A percentile compares a stretch with the other conserved stretches of the same genome.
These are phyloP conservation scores for Lactarius psammicola DNA, from an alignment of 768 basidiomycete genomes.

Conservation along the genomic window DNA sequence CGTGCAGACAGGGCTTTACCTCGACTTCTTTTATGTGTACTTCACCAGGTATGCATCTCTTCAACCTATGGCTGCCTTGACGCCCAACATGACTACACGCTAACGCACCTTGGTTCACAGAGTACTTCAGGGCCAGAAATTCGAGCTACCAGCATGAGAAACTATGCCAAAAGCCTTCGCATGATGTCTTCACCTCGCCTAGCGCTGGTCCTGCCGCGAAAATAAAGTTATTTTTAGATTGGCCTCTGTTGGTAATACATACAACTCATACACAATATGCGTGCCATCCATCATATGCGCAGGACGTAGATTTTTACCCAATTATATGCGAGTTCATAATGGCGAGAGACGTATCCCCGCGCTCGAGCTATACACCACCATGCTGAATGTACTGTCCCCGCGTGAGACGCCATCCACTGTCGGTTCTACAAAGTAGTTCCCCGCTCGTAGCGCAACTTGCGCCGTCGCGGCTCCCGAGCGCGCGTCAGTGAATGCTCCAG, in stretches of 20 bases:
- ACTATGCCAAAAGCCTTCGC: neutral
- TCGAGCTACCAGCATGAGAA: constrained; percentile 87
- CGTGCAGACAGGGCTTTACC: constrained; percentile 93
- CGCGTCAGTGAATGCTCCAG: constrained; percentile 77
- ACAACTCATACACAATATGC: constrained; percentile 3
- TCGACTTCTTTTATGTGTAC: constrained; percentile 98
- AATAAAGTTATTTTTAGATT: constrained; percentile 19
- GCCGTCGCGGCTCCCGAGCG: constrained; percentile 69
- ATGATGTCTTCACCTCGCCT: constrained; percentile 7
- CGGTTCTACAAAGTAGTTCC: constrained; percentile 71
- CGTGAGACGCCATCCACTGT: constrained; percentile 65
- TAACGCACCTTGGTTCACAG: constrained; percentile 40
- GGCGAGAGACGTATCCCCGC: constrained; percentile 28
- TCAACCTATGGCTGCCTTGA: too few species aligned
- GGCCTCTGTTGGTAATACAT: constrained; percentile 17
- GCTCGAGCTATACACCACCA: constrained; percentile 58
- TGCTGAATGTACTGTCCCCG: constrained; percentile 52
- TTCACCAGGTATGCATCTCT: constrained; percentile 58
- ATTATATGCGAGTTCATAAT: constrained; percentile 1
- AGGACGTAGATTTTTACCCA: neutral
- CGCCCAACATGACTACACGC: too few species aligned
- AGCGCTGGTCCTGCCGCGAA: constrained; percentile 10
- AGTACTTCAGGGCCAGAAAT: constrained; percentile 90
- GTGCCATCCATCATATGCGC: neutral
- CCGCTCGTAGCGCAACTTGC: constrained; percentile 49